Percentiles rank a stretch among this genome's conserved stretches.
These are phyloP conservation scores for Paracamarosporium sp. DNA, from an alignment of 2,329 filamentous ascomycete species.

Conservation along the genomic window DNA sequence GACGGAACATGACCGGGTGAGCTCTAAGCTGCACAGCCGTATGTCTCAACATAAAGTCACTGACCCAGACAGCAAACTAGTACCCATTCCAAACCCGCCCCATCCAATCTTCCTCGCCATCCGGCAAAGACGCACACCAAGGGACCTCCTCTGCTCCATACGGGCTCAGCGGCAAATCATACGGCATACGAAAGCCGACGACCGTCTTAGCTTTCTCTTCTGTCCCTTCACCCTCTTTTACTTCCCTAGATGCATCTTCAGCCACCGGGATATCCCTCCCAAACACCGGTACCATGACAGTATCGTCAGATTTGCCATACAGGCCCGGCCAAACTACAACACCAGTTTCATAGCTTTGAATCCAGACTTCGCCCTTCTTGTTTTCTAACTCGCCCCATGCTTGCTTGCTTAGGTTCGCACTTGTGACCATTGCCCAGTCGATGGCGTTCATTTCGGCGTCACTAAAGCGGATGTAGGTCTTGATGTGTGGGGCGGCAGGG, in stretches of 20 bases:
- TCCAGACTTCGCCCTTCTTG: constrained; percentile 65
- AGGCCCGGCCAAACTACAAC: constrained; percentile 80
- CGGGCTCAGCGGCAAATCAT: constrained; percentile 73
- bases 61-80: background rate
- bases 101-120: constrained; percentile 69
- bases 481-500: constrained; percentile 83
- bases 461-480: constrained; percentile 80
- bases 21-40: too few relatives aligned
- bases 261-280: constrained; percentile 61
- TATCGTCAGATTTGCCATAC: constrained; percentile 42
- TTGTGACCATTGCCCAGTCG: constrained; percentile 86
- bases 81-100: constrained; percentile 50
- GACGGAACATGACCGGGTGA: too few relatives aligned
- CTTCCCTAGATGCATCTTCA: background rate
- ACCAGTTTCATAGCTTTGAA: constrained; percentile 84
- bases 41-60: too few relatives aligned
- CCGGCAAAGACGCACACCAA: constrained; percentile 73
- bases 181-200: constrained; percentile 81
- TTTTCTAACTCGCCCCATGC: constrained; percentile 78
- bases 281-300: constrained; percentile 73
- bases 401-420: constrained; percentile 90
- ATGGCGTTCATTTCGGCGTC: constrained; percentile 56
- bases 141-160: constrained; percentile 72
- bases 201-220: constrained; percentile 36
- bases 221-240: constrained; percentile 23